Evolutionary conservation across 805 yeast genomes (phyloP).

Genomic region (Kregervanrija delftensis): DNA sequence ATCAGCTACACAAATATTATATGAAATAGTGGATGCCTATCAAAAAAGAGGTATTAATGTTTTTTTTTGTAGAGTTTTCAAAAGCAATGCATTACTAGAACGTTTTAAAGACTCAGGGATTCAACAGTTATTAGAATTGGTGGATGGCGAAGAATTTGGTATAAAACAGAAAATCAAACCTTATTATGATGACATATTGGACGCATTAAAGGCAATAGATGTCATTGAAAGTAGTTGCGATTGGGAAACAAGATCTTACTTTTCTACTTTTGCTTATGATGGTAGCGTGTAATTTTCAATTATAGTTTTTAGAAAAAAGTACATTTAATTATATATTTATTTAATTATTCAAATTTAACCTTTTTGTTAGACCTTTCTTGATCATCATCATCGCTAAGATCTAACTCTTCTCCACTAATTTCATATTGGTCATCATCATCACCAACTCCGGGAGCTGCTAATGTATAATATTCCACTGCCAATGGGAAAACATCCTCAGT

Average conservation of each 20-base stretch:
- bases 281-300: neutral
- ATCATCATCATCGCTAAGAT: constrained; percentile 22
- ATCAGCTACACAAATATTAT: constrained; percentile 67
- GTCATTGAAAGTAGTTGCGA: constrained; percentile 21
- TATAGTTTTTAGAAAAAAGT: too few relatives aligned
- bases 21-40: constrained; percentile 54
- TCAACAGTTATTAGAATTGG: constrained; percentile 24
- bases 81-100: constrained; percentile 37
- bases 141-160: constrained; percentile 22
- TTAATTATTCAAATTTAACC: neutral
- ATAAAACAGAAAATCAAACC: constrained; percentile 30
- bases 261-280: constrained; percentile 12
- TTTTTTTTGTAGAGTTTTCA: constrained; percentile 54
- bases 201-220: constrained; percentile 45
- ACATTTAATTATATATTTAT: too few relatives aligned
- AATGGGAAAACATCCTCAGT: constrained; percentile 79
- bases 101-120: constrained; percentile 54
- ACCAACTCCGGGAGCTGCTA: constrained; percentile 57
- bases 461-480: constrained; percentile 76
- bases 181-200: constrained; percentile 46
- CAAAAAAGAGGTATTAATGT: constrained; percentile 48
- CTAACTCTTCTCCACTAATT: constrained; percentile 16
- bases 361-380: constrained; percentile 13
- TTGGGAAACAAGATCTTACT: constrained; percentile 14
- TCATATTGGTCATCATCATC: constrained; percentile 50